Evolutionary conservation across 176 grass and related monocot species (phyloP).

Genomic region (Pharus latifolius): DNA sequence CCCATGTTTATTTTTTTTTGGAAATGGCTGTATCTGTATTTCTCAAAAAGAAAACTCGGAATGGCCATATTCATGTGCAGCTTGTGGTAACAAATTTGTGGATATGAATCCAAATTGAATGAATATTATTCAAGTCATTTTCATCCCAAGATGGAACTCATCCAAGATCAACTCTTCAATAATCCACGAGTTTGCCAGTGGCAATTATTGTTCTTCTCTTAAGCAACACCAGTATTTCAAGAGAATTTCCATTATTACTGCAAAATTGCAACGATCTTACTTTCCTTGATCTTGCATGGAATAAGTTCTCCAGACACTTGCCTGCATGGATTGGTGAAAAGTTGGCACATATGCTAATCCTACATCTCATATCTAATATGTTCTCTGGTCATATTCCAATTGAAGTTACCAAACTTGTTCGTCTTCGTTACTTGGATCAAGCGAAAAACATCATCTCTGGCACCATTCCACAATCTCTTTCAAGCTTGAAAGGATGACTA

Average conservation of each 20-base stretch:
- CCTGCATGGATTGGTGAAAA: not conserved
- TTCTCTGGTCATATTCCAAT: not conserved
- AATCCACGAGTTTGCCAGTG: too few relatives aligned
- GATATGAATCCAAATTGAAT: too few relatives aligned
- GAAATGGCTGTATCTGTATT: too few relatives aligned
- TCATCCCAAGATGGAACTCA: too few relatives aligned
- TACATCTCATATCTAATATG: not conserved
- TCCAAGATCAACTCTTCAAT: too few relatives aligned
- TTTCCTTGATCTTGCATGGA: not conserved
- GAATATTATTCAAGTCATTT: too few relatives aligned
- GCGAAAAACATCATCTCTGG: not conserved
- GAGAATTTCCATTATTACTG: not conserved
- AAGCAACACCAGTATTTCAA: not conserved
- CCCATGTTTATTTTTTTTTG: too few relatives aligned
- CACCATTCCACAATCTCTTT: not conserved
- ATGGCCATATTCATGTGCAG: too few relatives aligned
- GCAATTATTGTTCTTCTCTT: not conserved
- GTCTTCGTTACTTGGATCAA: not conserved
- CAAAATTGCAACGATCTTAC: not conserved
- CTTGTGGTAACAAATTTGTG: too few relatives aligned
- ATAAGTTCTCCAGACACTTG: not conserved
- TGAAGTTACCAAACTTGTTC: not conserved
- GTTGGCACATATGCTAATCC: too few relatives aligned
- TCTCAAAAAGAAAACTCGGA: too few relatives aligned
- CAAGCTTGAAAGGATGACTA: too few relatives aligned